phyloP scores from a whole-genome alignment of 2,329 filamentous ascomycete genomes.

The Ceratocystis albifundus region DNA sequence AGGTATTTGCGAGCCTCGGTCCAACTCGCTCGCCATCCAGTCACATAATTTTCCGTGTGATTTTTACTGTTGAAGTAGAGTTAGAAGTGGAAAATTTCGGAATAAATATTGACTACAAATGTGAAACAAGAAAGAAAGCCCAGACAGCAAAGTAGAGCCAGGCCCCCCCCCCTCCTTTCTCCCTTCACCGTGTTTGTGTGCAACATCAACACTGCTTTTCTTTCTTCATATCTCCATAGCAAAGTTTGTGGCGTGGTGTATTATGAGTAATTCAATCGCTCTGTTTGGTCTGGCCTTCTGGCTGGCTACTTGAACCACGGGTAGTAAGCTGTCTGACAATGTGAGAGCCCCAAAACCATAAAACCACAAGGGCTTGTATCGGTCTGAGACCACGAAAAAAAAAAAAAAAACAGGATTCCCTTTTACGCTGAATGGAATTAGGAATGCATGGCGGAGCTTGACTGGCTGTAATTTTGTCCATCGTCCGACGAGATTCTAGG shows the following conservation, averaged over 20 bases:
- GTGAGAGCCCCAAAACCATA: neutral
- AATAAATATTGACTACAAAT: neutral
- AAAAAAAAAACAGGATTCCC: neutral
- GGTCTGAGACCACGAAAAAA: neutral
- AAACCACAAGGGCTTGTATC: neutral
- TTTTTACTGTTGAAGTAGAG: neutral
- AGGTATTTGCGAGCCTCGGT: neutral
- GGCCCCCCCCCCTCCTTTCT: no score
- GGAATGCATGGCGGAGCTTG: no score
- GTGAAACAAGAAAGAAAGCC: neutral
- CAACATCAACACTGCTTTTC: no score
- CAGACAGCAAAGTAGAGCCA: neutral
- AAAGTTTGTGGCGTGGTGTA: no score
- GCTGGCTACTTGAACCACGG: no score
- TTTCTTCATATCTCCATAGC: no score
- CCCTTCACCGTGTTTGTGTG: no score
- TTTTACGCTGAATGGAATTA: neutral
- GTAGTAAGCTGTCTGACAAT: neutral
- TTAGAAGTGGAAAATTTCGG: neutral
- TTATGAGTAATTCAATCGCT: no score
- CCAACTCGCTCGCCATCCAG: neutral
- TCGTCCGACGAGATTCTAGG: no score
- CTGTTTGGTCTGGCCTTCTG: neutral
- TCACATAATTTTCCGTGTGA: neutral
- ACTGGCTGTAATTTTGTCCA: no score